Base-by-base conservation (phyloP, 805 yeast species). In the Cyberlindnera subsufficiens region DNA sequence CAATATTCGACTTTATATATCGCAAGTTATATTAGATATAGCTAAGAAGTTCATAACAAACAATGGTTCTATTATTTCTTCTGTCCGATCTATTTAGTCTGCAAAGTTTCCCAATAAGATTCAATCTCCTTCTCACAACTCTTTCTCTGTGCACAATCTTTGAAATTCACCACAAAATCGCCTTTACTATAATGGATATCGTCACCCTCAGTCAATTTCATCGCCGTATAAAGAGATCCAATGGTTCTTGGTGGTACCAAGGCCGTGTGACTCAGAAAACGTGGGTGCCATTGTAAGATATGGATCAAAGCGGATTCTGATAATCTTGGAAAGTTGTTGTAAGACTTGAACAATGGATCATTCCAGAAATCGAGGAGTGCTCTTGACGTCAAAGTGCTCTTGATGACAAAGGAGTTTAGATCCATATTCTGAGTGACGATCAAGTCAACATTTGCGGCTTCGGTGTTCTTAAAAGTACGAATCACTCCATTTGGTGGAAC, bases 251-350 rank as follows among this genome's bases (percentile, higher is more conserved):
- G 72, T 11, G 88, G 86, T 1, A 93, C 76, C 14, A 91, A 61
- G 0, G 88, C 83, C 3, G 93, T 71, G 55, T 79, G 83, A 42
- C 84, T 74, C 51, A 93, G 69, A 22, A 85, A 66, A 25, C 75
- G 78, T 11, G 96, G 96, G 60, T 91, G 99, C 99, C 98, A 93
- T 63, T 88, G 97, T 52, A 89, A 69, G 36, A 89, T 69, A 60
- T 93, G 98, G n/a, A 86, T 75, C 35, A 91, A 58, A 0, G 93
- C 90, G n/a, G 75, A 71, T 45, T 77, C 78, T 5, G 80, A 83
- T 42, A 75, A 74, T 30, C 60, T 50, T 13, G 75, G 74, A 64
- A 86, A 86, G 44, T 73, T 73, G 35, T 55, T 56, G 64, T 84
- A 88, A 39, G 74, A 71, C 58, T 86, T 74, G 58, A 78, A 81